phyloP scores from a whole-genome alignment of 176 grass and related monocot species.

The Guadua angustifolia region DNA sequence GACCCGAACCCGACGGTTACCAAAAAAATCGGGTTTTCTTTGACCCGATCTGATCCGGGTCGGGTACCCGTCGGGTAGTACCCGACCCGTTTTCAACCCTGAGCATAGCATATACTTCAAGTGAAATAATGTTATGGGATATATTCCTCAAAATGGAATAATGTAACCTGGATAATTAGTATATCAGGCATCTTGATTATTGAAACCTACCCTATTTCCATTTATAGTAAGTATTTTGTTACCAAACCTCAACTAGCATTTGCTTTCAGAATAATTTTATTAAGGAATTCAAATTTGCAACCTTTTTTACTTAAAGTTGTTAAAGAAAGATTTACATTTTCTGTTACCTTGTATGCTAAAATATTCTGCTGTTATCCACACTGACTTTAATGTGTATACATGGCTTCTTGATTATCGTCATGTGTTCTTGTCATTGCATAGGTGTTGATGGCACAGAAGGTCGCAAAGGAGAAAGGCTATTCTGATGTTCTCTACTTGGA shows the following conservation, averaged over 20 bases:
- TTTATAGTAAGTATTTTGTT: not conserved
- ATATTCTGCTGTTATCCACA: not conserved
- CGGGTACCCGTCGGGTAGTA: too few species aligned
- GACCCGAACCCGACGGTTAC: too few species aligned
- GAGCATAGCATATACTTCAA: slow-evolving; percentile 13
- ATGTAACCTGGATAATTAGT: slow-evolving; percentile 2
- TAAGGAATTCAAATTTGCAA: slow-evolving; percentile 13
- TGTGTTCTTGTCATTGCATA: slow-evolving; percentile 47
- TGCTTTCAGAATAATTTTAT: not conserved
- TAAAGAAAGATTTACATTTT: not conserved
- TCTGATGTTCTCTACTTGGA: slow-evolving; percentile 99
- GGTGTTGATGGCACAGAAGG: slow-evolving; percentile 96
- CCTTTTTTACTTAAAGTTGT: not conserved
- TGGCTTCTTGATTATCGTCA: not conserved
- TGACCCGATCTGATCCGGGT: too few species aligned
- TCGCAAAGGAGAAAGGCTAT: slow-evolving; percentile 93
- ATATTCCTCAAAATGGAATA: slow-evolving; percentile 24
- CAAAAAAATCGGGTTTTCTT: too few species aligned
- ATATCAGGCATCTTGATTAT: not conserved
- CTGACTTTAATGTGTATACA: slow-evolving; percentile 18
- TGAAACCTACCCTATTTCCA: not conserved
- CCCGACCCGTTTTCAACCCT: too few species aligned
- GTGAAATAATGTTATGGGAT: not conserved
- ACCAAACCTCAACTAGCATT: slow-evolving; percentile 22
- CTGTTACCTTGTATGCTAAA: not conserved